Evolutionary conservation across 2,329 filamentous ascomycete genomes (phyloP), one percentile per base, ranked within the genome.

Genomic region (Basipetospora chlamydospora): DNA sequence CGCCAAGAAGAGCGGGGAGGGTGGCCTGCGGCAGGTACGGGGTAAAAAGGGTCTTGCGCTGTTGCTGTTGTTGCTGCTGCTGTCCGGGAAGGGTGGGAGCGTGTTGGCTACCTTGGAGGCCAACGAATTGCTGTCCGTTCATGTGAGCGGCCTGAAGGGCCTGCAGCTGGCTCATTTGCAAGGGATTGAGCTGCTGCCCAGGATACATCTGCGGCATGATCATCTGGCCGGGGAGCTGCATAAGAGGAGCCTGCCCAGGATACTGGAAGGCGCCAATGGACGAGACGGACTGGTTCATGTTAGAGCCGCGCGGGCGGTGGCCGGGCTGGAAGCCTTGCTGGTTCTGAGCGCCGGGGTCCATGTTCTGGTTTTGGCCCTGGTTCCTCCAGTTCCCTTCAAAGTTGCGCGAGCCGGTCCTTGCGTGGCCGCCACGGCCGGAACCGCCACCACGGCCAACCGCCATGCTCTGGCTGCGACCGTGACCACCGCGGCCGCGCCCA

Each of bases 371-470:
- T 45, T 70, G 66, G 46, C 51, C 51, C 47, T 82, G 87, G 51
- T 86, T 92, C 49, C 90, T 82, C 90, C 90, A 98, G 60, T 98
- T 98, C 49, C 87, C 79, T 47, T 98, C 90, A 52, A 96, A 96
- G 60, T 96, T 98, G 44, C 90, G 77, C 17, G 90, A 98, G 9
- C 74, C 74, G 22, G 78, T 80, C 43, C 90, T 76, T 44, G 73
- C 78, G 55, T 98, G 90, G 39, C 84, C 80, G 28, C 80, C 82
- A 47, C 80, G 77, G 30, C 53, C 55, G 26, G 58, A 58, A 46
- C 68, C 70, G 43, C 80, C 80, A 41, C 83, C 77, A 46, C 78
- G 75, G 42, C 77, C 77, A 37, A 77, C 73, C 49, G 83, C 85
- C 73, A 95, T 88, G 57, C 88, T 92, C 62, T 98, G 92, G 59